These are phyloP conservation scores for Trichoderma semiorbis DNA, from an alignment of 2,329 filamentous ascomycete species.

Conservation along the genomic window DNA sequence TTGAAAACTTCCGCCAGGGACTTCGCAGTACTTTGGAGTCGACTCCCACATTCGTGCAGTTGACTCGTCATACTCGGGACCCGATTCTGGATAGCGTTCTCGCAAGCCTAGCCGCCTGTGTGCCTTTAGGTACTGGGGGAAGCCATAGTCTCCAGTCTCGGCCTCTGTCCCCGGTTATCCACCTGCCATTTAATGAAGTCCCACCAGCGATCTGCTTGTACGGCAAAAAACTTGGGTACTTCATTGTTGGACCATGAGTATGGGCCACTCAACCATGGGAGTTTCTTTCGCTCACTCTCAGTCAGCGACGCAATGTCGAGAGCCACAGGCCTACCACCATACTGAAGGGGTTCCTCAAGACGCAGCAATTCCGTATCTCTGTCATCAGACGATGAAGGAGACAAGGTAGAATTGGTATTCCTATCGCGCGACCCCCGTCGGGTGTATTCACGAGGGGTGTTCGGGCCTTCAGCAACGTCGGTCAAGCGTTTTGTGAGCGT, in stretches of 20 bases:
- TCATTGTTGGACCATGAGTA: background rate
- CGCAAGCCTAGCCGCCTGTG: background rate
- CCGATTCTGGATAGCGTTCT: background rate
- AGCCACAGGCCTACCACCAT: background rate
- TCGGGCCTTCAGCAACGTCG: background rate
- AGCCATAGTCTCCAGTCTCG: background rate
- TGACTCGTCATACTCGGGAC: background rate
- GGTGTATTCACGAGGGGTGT: background rate
- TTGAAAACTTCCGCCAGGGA: background rate
- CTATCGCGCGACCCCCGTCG: background rate
- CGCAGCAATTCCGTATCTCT: background rate
- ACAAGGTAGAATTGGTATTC: background rate
- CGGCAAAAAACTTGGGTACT: background rate
- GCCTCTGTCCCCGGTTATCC: background rate
- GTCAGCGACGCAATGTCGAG: background rate
- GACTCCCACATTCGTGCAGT: background rate
- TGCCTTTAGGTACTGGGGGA: background rate
- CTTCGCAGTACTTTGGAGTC: background rate
- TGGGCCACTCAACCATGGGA: background rate
- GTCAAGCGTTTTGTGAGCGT: background rate
- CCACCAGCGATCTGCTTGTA: background rate
- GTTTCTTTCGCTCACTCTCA: background rate
- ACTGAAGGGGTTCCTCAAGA: background rate
- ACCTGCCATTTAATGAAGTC: background rate
- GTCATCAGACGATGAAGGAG: background rate